Evolutionary conservation across 2,329 filamentous ascomycete species (phyloP).

Genomic region (Dryadomyces sulphureus): DNA sequence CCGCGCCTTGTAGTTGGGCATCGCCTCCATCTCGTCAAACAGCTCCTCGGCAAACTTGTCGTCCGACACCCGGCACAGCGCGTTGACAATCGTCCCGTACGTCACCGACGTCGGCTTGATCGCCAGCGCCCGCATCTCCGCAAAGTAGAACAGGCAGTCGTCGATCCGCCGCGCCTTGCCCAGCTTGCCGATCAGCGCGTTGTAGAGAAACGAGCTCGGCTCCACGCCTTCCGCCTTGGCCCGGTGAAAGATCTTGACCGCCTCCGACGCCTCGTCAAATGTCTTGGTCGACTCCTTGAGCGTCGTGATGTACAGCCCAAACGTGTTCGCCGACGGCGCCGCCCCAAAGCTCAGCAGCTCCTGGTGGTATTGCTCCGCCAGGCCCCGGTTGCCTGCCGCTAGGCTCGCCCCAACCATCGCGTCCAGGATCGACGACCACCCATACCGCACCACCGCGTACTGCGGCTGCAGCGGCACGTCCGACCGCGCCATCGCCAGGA

Average conservation of each 20-base stretch:
- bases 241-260: slow-evolving; percentile 91
- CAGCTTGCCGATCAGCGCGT: slow-evolving; percentile 93
- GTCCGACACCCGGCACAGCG: slow-evolving; percentile 89
- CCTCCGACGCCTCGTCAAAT: slow-evolving; percentile 93
- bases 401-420: slow-evolving; percentile 92
- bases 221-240: slow-evolving; percentile 89
- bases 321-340: slow-evolving; percentile 91
- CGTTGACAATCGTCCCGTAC: slow-evolving; percentile 96
- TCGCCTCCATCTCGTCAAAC: slow-evolving; percentile 98
- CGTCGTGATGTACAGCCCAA: slow-evolving; percentile 97
- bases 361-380: slow-evolving; percentile 79
- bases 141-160: slow-evolving; percentile 95
- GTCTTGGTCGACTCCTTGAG: slow-evolving; percentile 95
- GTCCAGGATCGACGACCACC: slow-evolving; percentile 92
- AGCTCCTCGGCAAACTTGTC: slow-evolving; percentile 96
- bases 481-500: slow-evolving; percentile 74
- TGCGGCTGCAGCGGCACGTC: slow-evolving; percentile 77
- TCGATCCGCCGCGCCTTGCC: slow-evolving; percentile 96
- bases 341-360: slow-evolving; percentile 83
- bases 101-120: slow-evolving; percentile 96
- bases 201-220: slow-evolving; percentile 94
- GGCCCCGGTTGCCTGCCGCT: slow-evolving; percentile 61
- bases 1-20: slow-evolving; percentile 96
- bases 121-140: slow-evolving; percentile 84
- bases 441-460: slow-evolving; percentile 78